Conservation (phyloP, 345 rosid genomes). For the Hibiscus tridactylites region DNA sequence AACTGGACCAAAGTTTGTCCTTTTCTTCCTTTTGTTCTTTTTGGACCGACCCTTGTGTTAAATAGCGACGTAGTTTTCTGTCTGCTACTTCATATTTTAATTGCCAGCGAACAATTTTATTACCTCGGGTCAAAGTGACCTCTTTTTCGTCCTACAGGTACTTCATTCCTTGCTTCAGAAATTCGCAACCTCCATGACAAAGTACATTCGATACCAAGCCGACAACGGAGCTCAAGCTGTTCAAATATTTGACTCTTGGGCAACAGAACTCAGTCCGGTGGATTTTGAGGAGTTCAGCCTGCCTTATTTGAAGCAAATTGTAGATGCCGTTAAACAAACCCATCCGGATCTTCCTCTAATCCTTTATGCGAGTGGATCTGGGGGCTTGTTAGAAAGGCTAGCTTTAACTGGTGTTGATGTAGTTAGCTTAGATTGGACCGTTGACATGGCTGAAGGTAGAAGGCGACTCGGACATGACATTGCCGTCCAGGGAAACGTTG, state of each 20-base stretch:
- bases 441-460: constrained; percentile 97
- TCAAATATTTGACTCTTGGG: constrained; percentile 97
- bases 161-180: constrained; percentile 79
- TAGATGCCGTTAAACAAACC: constrained; percentile 68
- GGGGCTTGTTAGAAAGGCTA: constrained; percentile 87
- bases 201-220: constrained; percentile 75
- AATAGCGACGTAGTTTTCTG: background rate
- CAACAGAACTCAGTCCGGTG: constrained; percentile 91
- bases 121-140: constrained; percentile 6
- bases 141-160: constrained; percentile 34
- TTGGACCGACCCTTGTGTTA: background rate
- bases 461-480: constrained; percentile 59
- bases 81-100: background rate
- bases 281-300: constrained; percentile 90
- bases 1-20: background rate
- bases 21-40: background rate
- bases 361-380: constrained; percentile 91
- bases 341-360: constrained; percentile 86
- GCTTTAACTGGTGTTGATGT: constrained; percentile 83
- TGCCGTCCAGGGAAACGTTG: constrained; percentile 94
- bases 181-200: constrained; percentile 84
- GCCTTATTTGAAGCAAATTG: constrained; percentile 83
- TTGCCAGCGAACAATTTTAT: background rate
- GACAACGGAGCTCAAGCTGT: constrained; percentile 95
- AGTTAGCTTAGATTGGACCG: constrained; percentile 97